phyloP scores from a whole-genome alignment of 345 rosid species.

The Lumnitzera racemosa region DNA sequence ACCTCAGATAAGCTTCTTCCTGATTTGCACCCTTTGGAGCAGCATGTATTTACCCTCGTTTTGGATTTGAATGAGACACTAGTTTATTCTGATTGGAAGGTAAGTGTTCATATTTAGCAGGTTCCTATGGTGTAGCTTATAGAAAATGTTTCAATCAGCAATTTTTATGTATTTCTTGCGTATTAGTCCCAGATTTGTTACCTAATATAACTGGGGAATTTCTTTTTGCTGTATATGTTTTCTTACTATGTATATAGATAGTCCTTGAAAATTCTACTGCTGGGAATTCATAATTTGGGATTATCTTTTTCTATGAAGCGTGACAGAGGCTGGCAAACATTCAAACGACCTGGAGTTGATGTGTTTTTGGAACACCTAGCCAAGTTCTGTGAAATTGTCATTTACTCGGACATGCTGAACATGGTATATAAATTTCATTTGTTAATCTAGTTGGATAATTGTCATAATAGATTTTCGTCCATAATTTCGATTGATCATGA shows the following conservation, averaged over 20 bases:
- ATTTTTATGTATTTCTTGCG: background rate
- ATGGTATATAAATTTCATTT: constrained; percentile 43
- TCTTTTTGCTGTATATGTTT: background rate
- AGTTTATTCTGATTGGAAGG: constrained; percentile 95
- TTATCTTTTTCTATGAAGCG: constrained; percentile 38
- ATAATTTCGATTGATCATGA: background rate
- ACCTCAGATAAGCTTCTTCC: constrained; percentile 97
- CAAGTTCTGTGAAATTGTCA: constrained; percentile 73
- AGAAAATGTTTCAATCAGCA: too few relatives aligned
- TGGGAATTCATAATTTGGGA: background rate
- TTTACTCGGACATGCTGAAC: constrained; percentile 74
- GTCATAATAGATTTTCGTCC: background rate
- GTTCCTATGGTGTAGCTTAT: too few relatives aligned
- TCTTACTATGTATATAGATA: too few relatives aligned
- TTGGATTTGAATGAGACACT: constrained; percentile 91
- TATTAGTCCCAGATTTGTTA: background rate
- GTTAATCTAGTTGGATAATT: background rate
- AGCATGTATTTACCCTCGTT: constrained; percentile 85
- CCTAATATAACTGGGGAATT: background rate
- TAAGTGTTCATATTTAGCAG: constrained; percentile 9
- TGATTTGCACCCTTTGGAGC: constrained; percentile 82
- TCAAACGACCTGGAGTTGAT: constrained; percentile 96
- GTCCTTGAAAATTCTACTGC: background rate
- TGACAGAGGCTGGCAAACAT: constrained; percentile 99
- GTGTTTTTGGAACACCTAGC: constrained; percentile 89